Base-by-base conservation (phyloP, 192 early-diverging fungal genomes). In the Podila epicladia region DNA sequence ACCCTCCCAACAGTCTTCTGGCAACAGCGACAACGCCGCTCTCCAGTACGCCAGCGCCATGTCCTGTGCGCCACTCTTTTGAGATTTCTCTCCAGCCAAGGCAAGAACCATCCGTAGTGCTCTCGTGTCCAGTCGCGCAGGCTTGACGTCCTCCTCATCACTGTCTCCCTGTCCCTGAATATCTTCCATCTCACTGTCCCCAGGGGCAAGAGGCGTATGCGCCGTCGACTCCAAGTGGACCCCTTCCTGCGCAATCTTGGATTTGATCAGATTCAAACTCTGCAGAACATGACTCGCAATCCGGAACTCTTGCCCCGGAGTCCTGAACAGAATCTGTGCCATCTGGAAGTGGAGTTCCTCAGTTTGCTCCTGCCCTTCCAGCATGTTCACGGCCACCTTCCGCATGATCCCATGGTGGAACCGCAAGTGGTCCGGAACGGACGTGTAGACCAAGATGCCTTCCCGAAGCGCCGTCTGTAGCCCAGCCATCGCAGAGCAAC, bases 321-420 rank as follows among this genome's bases (percentile, higher is more conserved):
- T 68, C n/a, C 22, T 57, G 48, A 69, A 73, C 11, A 80, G 55
- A n/a, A 72, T 69, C 24, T 69, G 72, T 38, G 62, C 71, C 71
- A 80, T 80, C 41, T 73, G 65, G 24, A 65, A 73, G 24, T 80
- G 77, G 3, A 80, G 62, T 20, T 33, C 72, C 31, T 80, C 77
- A 13, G 67, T 73, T 6, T 71, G 26, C 22, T 80, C 77, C 0
- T 49, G 28, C 22, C 55, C 58, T 7, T 68, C 65, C 61, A 80
- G 19, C 41, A 80, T 28, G 28, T 65, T 53, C 19, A 65, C 17
- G 3, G 77, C 77, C n/a, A 80, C 77, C 13, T 60, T 66, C 8
- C 77, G 77, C 77, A 80, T 80, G 9, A 73, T 45, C 6, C 71
- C 71, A 48, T 80, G 77, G 11, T 80, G 77, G 48, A 80, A 80